Conservation (phyloP, 306 rosid species). For the Delonix regia region DNA sequence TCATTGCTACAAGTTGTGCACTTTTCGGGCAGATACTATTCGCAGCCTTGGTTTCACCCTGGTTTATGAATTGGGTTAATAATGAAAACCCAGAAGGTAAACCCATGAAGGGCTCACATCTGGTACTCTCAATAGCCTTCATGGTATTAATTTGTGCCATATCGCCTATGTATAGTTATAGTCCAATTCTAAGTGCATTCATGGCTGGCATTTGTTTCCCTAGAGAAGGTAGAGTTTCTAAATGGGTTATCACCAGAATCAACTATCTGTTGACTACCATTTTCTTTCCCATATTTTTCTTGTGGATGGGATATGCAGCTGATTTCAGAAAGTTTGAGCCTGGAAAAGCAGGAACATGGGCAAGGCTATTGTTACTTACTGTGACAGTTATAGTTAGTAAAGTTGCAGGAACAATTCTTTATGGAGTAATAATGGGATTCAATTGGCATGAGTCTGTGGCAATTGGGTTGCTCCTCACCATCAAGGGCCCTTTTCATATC, state of each 20-base stretch:
- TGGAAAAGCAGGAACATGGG: slow-evolving; percentile 54
- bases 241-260: slow-evolving; percentile 77
- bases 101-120: slow-evolving; percentile 84
- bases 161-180: slow-evolving; percentile 61
- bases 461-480: slow-evolving; percentile 76
- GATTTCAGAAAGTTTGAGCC: slow-evolving; percentile 46
- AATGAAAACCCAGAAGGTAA: slow-evolving; percentile 94
- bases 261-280: slow-evolving; percentile 68
- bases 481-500: slow-evolving; percentile 91
- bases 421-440: slow-evolving; percentile 73
- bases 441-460: slow-evolving; percentile 87
- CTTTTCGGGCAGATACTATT: slow-evolving; percentile 53
- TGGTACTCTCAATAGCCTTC: slow-evolving; percentile 80
- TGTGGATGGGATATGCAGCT: slow-evolving; percentile 94
- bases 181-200: slow-evolving; percentile 78
- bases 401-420: slow-evolving; percentile 67
- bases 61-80: slow-evolving; percentile 83
- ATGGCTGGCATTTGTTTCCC: slow-evolving; percentile 86
- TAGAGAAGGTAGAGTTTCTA: slow-evolving; percentile 82
- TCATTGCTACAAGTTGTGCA: slow-evolving; percentile 39
- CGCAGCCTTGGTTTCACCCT: slow-evolving; percentile 67
- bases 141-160: slow-evolving; percentile 63
- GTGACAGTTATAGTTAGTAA: slow-evolving; percentile 57
- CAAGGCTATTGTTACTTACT: slow-evolving; percentile 45
- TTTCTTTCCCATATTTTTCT: slow-evolving; percentile 83